Evolutionary conservation across 257 asterid genomes (phyloP).

Genomic region (Plantago elongata): DNA sequence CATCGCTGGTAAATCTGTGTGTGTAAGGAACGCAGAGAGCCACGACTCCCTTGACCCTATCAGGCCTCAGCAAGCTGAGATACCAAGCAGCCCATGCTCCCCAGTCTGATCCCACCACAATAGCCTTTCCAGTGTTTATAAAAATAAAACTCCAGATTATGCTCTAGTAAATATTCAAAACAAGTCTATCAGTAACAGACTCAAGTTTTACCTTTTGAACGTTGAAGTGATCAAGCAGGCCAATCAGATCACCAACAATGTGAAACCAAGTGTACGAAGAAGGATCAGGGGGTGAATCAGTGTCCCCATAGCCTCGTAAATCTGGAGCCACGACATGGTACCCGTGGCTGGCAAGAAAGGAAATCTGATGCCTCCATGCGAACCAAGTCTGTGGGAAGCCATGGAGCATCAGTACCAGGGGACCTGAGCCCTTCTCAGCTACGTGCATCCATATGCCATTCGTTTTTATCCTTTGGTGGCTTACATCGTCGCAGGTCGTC

Average conservation of each 20-base stretch:
- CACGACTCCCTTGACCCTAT: conserved; percentile 37
- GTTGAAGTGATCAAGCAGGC: conserved; percentile 45
- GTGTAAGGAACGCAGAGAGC: conserved; percentile 37
- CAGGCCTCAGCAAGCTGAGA: conserved; percentile 39
- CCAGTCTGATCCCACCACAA: conserved; percentile 48
- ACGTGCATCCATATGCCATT: conserved; percentile 53
- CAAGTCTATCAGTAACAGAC: neutral
- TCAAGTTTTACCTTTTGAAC: conserved; percentile 27
- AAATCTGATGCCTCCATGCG: conserved; percentile 46
- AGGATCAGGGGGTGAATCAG: conserved; percentile 36
- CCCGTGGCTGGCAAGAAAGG: conserved; percentile 30
- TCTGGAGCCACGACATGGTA: conserved; percentile 49
- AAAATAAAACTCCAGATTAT: neutral
- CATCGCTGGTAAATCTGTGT: conserved; percentile 22
- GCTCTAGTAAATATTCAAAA: neutral
- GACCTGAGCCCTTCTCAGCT: conserved; percentile 50
- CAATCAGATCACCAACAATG: conserved; percentile 44
- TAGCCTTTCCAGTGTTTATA: conserved; percentile 21
- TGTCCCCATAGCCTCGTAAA: conserved; percentile 48
- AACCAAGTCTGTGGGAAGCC: conserved; percentile 53
- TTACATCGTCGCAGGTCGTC: conserved; percentile 24
- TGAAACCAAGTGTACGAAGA: conserved; percentile 46
- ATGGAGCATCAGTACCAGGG: conserved; percentile 43
- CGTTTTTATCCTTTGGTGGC: conserved; percentile 32
- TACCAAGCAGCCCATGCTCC: conserved; percentile 55